Evolutionary conservation across 768 basidiomycete genomes (phyloP).

Genomic region (Steccherinum ochraceum): DNA sequence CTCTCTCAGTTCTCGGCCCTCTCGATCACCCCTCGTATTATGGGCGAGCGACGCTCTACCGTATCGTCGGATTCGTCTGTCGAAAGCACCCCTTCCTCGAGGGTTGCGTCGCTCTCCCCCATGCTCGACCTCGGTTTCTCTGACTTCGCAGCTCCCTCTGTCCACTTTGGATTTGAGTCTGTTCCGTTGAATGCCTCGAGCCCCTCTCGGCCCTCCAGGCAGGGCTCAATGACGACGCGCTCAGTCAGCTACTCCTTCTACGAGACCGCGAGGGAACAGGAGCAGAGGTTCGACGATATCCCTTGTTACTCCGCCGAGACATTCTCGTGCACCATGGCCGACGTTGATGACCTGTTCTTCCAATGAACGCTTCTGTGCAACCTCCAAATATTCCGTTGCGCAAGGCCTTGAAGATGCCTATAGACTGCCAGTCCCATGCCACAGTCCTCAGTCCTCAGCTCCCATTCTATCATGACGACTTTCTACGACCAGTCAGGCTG

Average conservation of each 20-base stretch:
- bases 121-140: constrained; percentile 28
- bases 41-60: constrained; percentile 30
- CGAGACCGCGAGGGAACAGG: constrained; percentile 10
- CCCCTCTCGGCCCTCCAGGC: constrained; percentile 1
- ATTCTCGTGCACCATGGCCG: not conserved
- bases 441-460: too few relatives aligned
- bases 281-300: not conserved
- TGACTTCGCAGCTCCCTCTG: constrained; percentile 22
- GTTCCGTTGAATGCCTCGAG: not conserved
- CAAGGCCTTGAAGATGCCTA: not conserved
- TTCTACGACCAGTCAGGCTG: not conserved
- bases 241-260: constrained; percentile 22
- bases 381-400: not conserved
- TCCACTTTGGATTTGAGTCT: constrained; percentile 14
- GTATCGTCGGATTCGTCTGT: constrained; percentile 13
- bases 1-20: constrained; percentile 42
- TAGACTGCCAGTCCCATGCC: too few relatives aligned
- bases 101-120: constrained; percentile 11
- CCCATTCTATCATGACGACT: constrained; percentile 1
- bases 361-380: not conserved
- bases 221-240: constrained; percentile 10
- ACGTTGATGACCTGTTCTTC: constrained; percentile 9
- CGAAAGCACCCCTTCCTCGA: constrained; percentile 13
- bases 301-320: not conserved
- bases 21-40: constrained; percentile 44